Conservation (phyloP, 1,139 yeast species). For the Candida buenavistaensis region DNA sequence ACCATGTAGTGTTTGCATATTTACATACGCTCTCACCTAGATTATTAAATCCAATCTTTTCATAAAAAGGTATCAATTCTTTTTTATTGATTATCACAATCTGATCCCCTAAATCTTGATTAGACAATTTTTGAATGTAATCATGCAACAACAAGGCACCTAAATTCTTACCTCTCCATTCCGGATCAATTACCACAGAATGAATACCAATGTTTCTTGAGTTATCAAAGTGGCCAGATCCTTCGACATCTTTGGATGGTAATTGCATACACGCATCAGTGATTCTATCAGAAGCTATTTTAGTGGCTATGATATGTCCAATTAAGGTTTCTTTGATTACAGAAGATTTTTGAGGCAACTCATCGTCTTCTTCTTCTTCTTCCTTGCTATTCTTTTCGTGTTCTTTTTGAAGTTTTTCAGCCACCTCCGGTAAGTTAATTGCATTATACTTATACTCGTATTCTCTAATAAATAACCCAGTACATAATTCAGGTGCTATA, state of each 20-base stretch:
- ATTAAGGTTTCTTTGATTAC: conserved; percentile 66
- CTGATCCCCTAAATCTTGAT: conserved; percentile 81
- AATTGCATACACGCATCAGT: conserved; percentile 69
- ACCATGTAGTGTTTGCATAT: conserved; percentile 66
- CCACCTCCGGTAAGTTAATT: conserved; percentile 46
- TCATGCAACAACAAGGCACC: conserved; percentile 85
- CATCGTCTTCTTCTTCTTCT: conserved; percentile 33
- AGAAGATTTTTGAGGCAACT: conserved; percentile 50
- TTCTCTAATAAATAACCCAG: conserved; percentile 81
- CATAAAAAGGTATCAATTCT: conserved; percentile 71
- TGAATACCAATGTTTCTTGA: conserved; percentile 81
- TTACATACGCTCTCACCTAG: conserved; percentile 60
- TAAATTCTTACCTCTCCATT: conserved; percentile 76
- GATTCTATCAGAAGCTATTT: conserved; percentile 52
- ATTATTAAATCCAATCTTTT: conserved; percentile 72
- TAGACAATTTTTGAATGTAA: conserved; percentile 84
- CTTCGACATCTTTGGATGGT: conserved; percentile 48
- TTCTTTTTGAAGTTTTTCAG: conserved; percentile 32
- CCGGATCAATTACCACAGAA: conserved; percentile 74
- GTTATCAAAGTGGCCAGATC: conserved; percentile 77
- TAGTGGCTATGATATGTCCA: conserved; percentile 86
- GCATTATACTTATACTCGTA: conserved; percentile 49
- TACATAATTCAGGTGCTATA: conserved; percentile 85
- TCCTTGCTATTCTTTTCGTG: conserved; percentile 22
- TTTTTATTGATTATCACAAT: conserved; percentile 75